Evolutionary conservation across 2,329 filamentous ascomycete genomes (phyloP), one percentile per base, ranked within the genome.

Genomic region (Huntiella abstrusa): DNA sequence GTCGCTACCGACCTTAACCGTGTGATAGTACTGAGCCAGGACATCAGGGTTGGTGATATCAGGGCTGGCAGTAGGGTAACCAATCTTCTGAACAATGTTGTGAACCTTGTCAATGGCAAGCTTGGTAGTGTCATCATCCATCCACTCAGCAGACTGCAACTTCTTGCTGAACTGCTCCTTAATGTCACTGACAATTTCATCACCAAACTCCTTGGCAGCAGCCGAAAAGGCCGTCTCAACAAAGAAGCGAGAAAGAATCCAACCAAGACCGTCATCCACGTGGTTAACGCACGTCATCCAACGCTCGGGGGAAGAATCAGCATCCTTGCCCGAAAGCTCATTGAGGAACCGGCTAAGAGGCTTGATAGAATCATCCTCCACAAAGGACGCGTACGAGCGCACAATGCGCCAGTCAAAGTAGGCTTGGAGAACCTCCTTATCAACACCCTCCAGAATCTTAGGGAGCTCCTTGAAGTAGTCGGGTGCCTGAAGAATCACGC

Each of bases 181-280:
- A 56, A 85, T 78, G 52, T 82, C 75, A 7, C 70, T 70, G n/a
- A 83, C 71, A 52, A 86, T 76, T 46, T 75, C 68, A 49, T 83
- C 75, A 12, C 77, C 77, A 40, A 81, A 71, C 3, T 71, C 61
- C 56, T 81, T 80, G 0, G 77, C 76, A 15, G 74, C 69, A 10
- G 76, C 68, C 0, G 76, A 74, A 54, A 83, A 84, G 1, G 77
- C 69, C 42, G 73, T 73, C 51, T 83, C 71, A 2, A 83, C 67
- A 52, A 77, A 85, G 61, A 83, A 83, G 16, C 77, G 72, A 55
- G 76, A 79, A 12, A 82, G 61, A 42, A 80, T 77, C 77, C 78
- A 83, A 2, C 71, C 71, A 16, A 83, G 57, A 4, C 70, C 69
- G 16, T 59, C 57, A 51, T 80, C 75, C 4, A 78, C 66, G 33